Evolutionary conservation across 768 basidiomycete genomes (phyloP).

Genomic region (Strobilomyces confusus): DNA sequence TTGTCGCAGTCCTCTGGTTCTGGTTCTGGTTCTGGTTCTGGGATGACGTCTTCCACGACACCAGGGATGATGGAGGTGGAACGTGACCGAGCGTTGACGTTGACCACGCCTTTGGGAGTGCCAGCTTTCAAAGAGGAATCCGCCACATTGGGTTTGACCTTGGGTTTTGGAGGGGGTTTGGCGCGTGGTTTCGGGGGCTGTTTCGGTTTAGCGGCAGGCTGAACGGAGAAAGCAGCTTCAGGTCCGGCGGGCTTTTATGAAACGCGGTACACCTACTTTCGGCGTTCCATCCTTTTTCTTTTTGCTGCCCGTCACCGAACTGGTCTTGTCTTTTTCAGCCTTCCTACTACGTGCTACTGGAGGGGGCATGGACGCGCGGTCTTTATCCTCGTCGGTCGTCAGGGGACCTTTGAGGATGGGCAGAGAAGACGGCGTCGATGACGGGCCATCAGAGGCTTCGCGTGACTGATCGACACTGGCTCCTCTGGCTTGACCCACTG

Average conservation of each 20-base stretch:
- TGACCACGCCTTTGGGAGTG: constrained; percentile 20
- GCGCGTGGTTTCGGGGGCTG: constrained; percentile 30
- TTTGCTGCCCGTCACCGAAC: constrained; percentile 29
- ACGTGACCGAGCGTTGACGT: constrained; percentile 50
- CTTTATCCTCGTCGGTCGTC: constrained; percentile 22
- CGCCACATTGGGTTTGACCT: constrained; percentile 13
- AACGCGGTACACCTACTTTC: constrained; percentile 16
- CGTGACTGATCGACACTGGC: neutral
- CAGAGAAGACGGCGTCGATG: constrained; percentile 3
- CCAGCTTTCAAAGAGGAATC: constrained; percentile 16
- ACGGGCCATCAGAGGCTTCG: constrained; percentile 3
- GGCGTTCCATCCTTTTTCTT: constrained; percentile 28
- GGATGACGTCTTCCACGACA: constrained; percentile 37
- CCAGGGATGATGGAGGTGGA: constrained; percentile 68
- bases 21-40: constrained; percentile 51
- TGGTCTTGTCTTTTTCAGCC: constrained; percentile 22
- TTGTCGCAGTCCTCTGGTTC: constrained; percentile 42
- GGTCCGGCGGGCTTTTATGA: neutral
- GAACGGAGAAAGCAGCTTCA: neutral
- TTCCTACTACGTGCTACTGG: constrained; percentile 31
- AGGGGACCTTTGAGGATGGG: constrained; percentile 8
- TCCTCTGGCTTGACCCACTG: neutral
- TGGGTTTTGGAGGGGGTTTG: constrained; percentile 31
- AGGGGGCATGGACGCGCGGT: constrained; percentile 61
- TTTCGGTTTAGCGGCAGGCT: constrained; percentile 27